These are phyloP conservation scores for Quillaja saponaria DNA, from an alignment of 306 rosid species.

Conservation along the genomic window DNA sequence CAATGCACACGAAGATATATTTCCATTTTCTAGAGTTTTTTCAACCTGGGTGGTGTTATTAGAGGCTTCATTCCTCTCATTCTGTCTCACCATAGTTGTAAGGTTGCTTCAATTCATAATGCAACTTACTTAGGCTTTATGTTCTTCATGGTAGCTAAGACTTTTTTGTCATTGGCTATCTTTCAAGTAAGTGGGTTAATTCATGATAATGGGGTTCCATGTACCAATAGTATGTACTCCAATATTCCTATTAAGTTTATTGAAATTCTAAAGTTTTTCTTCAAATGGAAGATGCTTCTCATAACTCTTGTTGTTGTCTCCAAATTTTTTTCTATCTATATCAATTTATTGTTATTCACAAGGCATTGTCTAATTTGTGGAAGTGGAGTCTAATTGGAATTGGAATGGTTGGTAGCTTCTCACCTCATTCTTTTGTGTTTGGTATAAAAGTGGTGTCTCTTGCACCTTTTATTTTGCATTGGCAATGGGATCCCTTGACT, in stretches of 20 bases:
- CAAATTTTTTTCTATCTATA: constrained; percentile 82
- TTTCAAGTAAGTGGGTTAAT: constrained; percentile 63
- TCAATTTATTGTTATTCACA: constrained; percentile 77
- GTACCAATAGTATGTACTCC: constrained; percentile 68
- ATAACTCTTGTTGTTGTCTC: constrained; percentile 80
- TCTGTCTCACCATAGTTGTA: constrained; percentile 49
- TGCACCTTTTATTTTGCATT: too few relatives aligned
- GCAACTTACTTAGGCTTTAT: constrained; percentile 85
- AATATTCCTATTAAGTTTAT: constrained; percentile 42
- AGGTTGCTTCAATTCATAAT: constrained; percentile 67
- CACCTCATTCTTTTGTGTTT: too few relatives aligned
- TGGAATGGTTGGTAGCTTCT: constrained; percentile 53
- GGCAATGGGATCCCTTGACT: too few relatives aligned
- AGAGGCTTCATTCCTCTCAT: constrained; percentile 82
- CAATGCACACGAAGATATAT: constrained; percentile 78
- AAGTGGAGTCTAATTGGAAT: constrained; percentile 69
- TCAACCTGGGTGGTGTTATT: constrained; percentile 91
- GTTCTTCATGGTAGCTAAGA: constrained; percentile 68
- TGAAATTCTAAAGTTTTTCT: constrained; percentile 57
- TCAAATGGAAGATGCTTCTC: constrained; percentile 80
- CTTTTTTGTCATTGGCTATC: constrained; percentile 52
- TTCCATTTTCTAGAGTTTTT: constrained; percentile 81
- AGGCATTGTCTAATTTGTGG: constrained; percentile 58
- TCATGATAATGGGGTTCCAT: constrained; percentile 69
- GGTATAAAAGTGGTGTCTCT: too few relatives aligned